Base-by-base conservation (phyloP, 306 rosid genomes). In the Trifolium repens region DNA sequence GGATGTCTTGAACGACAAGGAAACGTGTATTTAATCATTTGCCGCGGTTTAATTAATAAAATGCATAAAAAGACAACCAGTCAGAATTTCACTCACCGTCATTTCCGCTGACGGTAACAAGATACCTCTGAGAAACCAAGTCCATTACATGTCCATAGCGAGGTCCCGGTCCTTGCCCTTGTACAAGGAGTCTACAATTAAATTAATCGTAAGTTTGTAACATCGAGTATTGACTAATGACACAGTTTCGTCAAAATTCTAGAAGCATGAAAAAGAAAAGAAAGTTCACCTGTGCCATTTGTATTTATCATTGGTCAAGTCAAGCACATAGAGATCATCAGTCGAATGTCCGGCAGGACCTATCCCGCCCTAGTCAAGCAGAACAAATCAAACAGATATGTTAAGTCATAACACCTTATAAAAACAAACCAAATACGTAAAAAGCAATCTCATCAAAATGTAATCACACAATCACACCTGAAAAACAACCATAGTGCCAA, bases 291-390 rank as follows among this genome's bases (percentile, higher is more conserved):
- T 89, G 79, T 96, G 99, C 99, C 99, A 96, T 87, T 92, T 96
- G 82, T 78, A 96, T 71, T 90, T 96, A 74, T 96, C 98, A 26
- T 96, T 96, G 75, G 94, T 67, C 85, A 96, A 60, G 85, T 92
- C 99, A 39, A 96, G 98, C 67, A 96, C 99, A 46, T 52, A 91
- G 54, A 96, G 86, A 87, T 96, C 99, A 72, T 96, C 99, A 0
- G 98, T 92, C 1, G 98, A 96, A 78, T 92, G 99, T 67, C 99
- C 99, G 7, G 99, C 96, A n/a, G 99, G 99, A 83, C 99, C 99
- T 69, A 96, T 96, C 83, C 99, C 99, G 44, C 99, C 99, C 99
- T 96, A 87, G 26, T 78, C 83, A 84, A 69, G 49, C 55, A 77
- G 53, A 85, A 85, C 6, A 42, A 84, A 88, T 52, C 11, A 78